Conservation (phyloP, 2,329 filamentous ascomycete species). For the Myriosclerotinia scirpicola region DNA sequence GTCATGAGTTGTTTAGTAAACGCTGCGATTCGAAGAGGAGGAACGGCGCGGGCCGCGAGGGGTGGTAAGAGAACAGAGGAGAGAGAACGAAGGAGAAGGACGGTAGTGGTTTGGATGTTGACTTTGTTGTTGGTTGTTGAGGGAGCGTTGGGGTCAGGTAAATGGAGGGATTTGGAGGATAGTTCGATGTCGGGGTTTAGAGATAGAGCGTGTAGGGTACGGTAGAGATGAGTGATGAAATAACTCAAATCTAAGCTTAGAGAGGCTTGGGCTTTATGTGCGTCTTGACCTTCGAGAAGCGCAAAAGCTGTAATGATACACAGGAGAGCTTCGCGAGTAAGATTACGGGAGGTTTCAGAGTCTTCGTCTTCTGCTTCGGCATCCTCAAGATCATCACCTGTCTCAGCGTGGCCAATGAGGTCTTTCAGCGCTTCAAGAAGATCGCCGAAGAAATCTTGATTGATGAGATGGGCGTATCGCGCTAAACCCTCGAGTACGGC, state of each 20-base stretch:
- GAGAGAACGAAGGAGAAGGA: slow-evolving; percentile 84
- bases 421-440: slow-evolving; percentile 93
- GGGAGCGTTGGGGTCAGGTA: slow-evolving; percentile 62
- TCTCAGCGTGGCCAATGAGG: slow-evolving; percentile 74
- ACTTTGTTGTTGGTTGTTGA: slow-evolving; percentile 64
- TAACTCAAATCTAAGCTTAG: slow-evolving; percentile 90
- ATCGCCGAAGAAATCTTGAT: slow-evolving; percentile 98
- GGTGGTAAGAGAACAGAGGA: slow-evolving; percentile 77
- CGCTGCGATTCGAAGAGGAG: slow-evolving; percentile 81
- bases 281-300: slow-evolving; percentile 92
- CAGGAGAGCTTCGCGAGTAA: slow-evolving; percentile 82
- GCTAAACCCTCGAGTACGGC: slow-evolving; percentile 92
- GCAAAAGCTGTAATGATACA: slow-evolving; percentile 96
- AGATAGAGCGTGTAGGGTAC: slow-evolving; percentile 74
- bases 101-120: slow-evolving; percentile 92
- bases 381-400: slow-evolving; percentile 49
- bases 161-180: slow-evolving; percentile 68
- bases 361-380: slow-evolving; percentile 50
- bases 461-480: slow-evolving; percentile 94
- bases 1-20: slow-evolving; percentile 92
- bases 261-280: slow-evolving; percentile 74
- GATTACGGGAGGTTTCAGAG: slow-evolving; percentile 62
- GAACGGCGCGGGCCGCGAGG: slow-evolving; percentile 70
- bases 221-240: slow-evolving; percentile 94
- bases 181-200: slow-evolving; percentile 85